Conservation (phyloP, 2,329 filamentous ascomycete species). For the Penicillium sp. region DNA sequence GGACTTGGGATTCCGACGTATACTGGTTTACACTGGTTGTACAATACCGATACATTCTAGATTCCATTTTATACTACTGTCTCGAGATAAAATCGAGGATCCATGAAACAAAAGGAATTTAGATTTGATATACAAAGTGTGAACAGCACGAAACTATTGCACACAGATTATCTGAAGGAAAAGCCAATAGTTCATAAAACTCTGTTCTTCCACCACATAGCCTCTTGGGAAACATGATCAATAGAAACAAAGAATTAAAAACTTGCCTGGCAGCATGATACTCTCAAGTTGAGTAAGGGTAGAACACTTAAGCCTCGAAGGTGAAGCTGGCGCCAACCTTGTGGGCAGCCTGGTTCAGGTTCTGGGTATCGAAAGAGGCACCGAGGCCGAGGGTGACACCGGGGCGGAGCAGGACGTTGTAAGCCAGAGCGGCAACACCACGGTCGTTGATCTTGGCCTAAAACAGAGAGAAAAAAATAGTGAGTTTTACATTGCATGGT, state of each 20-base stretch:
- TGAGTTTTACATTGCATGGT: not conserved
- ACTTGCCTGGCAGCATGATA: slow-evolving; percentile 10
- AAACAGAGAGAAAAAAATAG: slow-evolving; percentile 1
- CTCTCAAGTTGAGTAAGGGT: slow-evolving; percentile 2
- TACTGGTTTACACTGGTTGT: not conserved
- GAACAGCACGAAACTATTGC: slow-evolving; percentile 27
- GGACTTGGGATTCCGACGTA: too few species aligned
- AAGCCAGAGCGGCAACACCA: slow-evolving; percentile 93
- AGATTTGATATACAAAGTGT: slow-evolving; percentile 37
- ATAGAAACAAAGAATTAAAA: slow-evolving; percentile 16
- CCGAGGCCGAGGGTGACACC: slow-evolving; percentile 96
- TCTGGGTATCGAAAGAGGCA: slow-evolving; percentile 98
- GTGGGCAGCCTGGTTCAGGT: slow-evolving; percentile 99
- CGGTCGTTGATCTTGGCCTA: slow-evolving; percentile 99
- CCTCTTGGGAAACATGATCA: slow-evolving; percentile 7
- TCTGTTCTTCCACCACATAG: slow-evolving; percentile 9
- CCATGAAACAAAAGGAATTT: slow-evolving; percentile 31
- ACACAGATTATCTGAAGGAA: slow-evolving; percentile 26
- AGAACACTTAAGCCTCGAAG: slow-evolving; percentile 47
- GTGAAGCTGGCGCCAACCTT: slow-evolving; percentile 67
- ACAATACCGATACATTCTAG: not conserved
- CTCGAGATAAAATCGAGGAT: not conserved
- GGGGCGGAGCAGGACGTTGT: slow-evolving; percentile 98
- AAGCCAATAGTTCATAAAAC: slow-evolving; percentile 11
- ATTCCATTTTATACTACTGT: not conserved